These are phyloP conservation scores for Geoglossum cookeanum DNA, from an alignment of 2,329 filamentous ascomycete species.

Conservation along the genomic window DNA sequence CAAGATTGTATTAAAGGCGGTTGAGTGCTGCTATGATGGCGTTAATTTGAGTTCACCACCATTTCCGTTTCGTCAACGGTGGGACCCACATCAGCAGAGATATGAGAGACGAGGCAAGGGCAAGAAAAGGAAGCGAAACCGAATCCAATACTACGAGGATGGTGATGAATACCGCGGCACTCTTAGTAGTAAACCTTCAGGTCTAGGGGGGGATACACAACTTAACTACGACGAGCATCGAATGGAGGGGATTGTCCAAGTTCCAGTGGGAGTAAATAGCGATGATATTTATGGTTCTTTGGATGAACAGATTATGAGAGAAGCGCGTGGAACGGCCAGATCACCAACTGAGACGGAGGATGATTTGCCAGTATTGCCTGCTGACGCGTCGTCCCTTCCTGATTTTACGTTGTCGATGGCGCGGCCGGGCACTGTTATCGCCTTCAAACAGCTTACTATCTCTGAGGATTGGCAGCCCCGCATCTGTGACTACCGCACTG, in stretches of 20 bases:
- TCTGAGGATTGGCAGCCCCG: constrained; percentile 47
- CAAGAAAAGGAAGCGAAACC: constrained; percentile 33
- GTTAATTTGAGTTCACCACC: constrained; percentile 56
- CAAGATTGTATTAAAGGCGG: constrained; percentile 55
- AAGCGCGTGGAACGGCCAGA: constrained; percentile 7
- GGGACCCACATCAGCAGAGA: constrained; percentile 56
- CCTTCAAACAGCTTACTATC: constrained; percentile 46
- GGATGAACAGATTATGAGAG: constrained; percentile 14
- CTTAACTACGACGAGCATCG: constrained; percentile 24
- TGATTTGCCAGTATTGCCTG: constrained; percentile 44
- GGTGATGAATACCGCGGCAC: constrained; percentile 24
- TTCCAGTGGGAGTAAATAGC: constrained; percentile 16
- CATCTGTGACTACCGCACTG: constrained; percentile 43
- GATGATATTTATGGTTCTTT: constrained; percentile 14
- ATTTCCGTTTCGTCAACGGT: constrained; percentile 77
- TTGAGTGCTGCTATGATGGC: constrained; percentile 63
- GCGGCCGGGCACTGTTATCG: constrained; percentile 42
- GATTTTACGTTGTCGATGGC: constrained; percentile 29
- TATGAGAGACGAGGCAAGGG: constrained; percentile 31
- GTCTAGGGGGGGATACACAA: constrained; percentile 9
- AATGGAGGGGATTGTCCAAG: constrained; percentile 23
- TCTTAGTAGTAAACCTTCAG: constrained; percentile 17
- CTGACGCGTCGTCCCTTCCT: constrained; percentile 35
- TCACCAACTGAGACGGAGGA: constrained; percentile 30
- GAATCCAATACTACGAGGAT: constrained; percentile 23